Percentiles rank a stretch among this genome's conserved stretches.
Conservation (phyloP, 441 rosid species). For the Geranium incanum region DNA sequence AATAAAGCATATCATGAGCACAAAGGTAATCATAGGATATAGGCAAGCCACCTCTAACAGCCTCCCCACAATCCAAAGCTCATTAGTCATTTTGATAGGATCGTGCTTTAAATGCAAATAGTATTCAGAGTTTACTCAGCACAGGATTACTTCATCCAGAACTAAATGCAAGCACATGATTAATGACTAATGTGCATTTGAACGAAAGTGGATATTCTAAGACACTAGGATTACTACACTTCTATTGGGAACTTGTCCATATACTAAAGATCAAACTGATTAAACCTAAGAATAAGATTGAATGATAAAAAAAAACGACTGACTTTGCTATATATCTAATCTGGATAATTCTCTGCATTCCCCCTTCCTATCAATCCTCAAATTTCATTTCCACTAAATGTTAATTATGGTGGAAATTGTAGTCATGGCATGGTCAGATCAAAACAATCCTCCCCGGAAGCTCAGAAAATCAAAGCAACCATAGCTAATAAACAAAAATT, state of each 20-base stretch:
- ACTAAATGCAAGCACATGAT: neutral
- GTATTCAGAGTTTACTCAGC: neutral
- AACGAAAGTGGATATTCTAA: neutral
- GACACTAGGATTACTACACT: neutral
- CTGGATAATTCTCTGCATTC: neutral
- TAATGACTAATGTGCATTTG: neutral
- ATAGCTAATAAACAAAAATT: neutral
- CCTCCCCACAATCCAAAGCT: neutral
- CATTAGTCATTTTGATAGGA: neutral
- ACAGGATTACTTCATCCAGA: neutral
- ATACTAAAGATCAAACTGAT: neutral
- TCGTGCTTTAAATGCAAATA: neutral
- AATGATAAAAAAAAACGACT: neutral
- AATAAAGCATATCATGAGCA: neutral
- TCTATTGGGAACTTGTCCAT: neutral
- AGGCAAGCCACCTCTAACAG: neutral
- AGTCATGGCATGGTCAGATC: neutral
- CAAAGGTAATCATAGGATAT: neutral
- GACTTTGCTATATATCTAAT: neutral
- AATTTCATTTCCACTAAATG: neutral
- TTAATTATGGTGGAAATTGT: neutral
- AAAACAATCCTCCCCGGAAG: neutral
- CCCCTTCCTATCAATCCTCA: neutral
- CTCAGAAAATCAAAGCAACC: neutral
- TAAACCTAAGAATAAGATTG: neutral